phyloP scores from a whole-genome alignment of 495 filamentous ascomycete genomes.

The Aspergillus haitiensis region DNA sequence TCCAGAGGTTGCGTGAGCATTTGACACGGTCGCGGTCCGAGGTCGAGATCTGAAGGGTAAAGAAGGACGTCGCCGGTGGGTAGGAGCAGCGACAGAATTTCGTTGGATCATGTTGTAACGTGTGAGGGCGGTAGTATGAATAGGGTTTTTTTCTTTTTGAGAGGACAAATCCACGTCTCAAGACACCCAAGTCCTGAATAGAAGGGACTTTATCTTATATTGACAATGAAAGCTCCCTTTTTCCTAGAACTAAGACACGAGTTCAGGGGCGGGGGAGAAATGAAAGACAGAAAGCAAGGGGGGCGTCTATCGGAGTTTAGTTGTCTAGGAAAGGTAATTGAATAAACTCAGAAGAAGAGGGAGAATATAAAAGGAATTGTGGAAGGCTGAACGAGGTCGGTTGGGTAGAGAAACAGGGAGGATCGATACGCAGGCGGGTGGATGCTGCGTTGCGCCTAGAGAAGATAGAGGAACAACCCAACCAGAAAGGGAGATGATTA shows the following conservation, averaged over 20 bases:
- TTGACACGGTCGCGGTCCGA: slow-evolving; percentile 33
- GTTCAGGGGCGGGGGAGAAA: slow-evolving; percentile 9
- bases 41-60: slow-evolving; percentile 39
- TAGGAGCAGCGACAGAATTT: slow-evolving; percentile 29
- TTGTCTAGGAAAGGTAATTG: slow-evolving; percentile 9
- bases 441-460: no score
- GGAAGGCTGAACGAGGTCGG: slow-evolving; percentile 2
- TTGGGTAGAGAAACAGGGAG: background rate
- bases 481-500: no score
- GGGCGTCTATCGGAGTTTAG: slow-evolving; percentile 14
- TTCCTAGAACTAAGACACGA: slow-evolving; percentile 9
- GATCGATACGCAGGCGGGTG: no score
- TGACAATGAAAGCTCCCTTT: slow-evolving; percentile 8
- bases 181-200: slow-evolving; percentile 1
- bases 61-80: slow-evolving; percentile 39
- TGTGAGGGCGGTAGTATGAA: slow-evolving; percentile 13
- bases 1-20: slow-evolving; percentile 21
- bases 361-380: background rate
- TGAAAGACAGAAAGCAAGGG: slow-evolving; percentile 19
- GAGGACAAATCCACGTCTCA: slow-evolving; percentile 1
- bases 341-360: background rate
- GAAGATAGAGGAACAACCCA: no score
- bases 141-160: background rate
- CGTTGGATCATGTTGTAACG: slow-evolving; percentile 36
- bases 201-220: slow-evolving; percentile 6